Conservation (phyloP, 2,329 filamentous ascomycete genomes). For the Incumbomyces lentus region DNA sequence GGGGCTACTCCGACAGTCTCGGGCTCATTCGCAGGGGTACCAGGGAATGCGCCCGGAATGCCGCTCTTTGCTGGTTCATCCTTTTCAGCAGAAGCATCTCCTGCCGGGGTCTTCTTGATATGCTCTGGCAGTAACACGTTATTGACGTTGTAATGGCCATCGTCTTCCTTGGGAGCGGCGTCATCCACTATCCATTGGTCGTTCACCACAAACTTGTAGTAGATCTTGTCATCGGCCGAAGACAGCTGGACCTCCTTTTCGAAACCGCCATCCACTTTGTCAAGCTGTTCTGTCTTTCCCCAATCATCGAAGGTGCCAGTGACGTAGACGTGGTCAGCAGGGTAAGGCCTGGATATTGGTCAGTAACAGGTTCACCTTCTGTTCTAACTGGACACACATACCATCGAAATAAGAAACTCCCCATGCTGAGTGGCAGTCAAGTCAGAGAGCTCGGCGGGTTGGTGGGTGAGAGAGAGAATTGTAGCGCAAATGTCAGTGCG, state of each 20-base stretch:
- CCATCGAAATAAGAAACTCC: not conserved
- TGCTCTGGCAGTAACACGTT: constrained; percentile 75
- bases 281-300: constrained; percentile 74
- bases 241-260: constrained; percentile 70
- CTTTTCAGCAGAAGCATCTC: not conserved
- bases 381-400: too few relatives aligned
- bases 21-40: constrained; percentile 52
- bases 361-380: not conserved
- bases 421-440: not conserved
- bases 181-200: constrained; percentile 79
- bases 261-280: constrained; percentile 62
- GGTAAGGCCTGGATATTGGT: constrained; percentile 61
- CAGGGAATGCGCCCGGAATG: constrained; percentile 58
- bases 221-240: constrained; percentile 59
- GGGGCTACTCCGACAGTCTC: constrained; percentile 34
- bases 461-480: too few relatives aligned
- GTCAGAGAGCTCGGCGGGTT: too few relatives aligned
- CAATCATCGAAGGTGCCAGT: constrained; percentile 95
- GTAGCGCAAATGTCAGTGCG: too few relatives aligned
- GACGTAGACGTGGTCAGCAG: constrained; percentile 79
- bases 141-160: constrained; percentile 77
- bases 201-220: constrained; percentile 99
- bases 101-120: constrained; percentile 36
- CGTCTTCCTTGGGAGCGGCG: constrained; percentile 68
- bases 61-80: not conserved